phyloP scores from a whole-genome alignment of 345 rosid species.

The Eucalyptus marginata region DNA sequence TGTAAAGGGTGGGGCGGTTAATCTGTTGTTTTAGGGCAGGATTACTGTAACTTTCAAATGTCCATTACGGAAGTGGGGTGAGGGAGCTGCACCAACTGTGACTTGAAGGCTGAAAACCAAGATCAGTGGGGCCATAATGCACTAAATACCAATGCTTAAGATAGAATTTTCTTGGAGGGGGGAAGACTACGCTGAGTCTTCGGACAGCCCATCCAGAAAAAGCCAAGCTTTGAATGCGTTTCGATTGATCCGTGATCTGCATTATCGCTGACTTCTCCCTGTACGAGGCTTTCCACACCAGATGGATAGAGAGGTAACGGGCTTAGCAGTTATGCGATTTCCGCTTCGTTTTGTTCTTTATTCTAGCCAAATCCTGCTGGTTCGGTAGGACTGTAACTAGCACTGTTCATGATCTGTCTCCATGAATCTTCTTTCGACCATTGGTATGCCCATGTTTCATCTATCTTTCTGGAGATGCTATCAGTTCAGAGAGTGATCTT shows the following conservation, averaged over 20 bases:
- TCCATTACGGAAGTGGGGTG: background rate
- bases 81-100: background rate
- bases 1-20: background rate
- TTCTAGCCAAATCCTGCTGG: background rate
- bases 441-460: background rate
- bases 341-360: background rate
- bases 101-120: background rate
- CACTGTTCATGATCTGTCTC: background rate
- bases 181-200: background rate
- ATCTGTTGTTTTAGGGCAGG: conserved; percentile 3
- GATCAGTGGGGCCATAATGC: background rate
- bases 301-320: background rate
- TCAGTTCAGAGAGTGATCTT: background rate
- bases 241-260: background rate
- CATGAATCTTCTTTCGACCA: background rate
- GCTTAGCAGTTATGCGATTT: background rate
- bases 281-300: background rate
- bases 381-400: background rate
- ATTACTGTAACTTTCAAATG: background rate
- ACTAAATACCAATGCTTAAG: background rate
- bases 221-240: background rate
- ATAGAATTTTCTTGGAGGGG: background rate
- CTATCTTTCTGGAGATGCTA: background rate
- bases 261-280: background rate
- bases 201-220: background rate